Evolutionary conservation across 2,329 filamentous ascomycete genomes (phyloP).

Genomic region (Epichloe bromicola): DNA sequence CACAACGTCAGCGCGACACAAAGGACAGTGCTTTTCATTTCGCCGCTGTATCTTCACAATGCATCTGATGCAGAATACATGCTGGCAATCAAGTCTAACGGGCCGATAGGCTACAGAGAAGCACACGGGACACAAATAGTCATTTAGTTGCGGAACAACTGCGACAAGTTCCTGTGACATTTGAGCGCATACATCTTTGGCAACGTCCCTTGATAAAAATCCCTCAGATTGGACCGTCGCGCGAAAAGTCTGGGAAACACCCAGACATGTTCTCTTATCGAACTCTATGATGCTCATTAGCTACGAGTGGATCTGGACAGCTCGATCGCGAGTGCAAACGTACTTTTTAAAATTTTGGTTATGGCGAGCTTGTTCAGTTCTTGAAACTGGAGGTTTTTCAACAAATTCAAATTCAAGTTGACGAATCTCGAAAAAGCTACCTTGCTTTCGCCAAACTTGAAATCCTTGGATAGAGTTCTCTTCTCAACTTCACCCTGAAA

Average conservation of each 20-base stretch:
- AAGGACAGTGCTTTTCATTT: constrained; percentile 55
- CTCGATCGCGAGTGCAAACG: constrained; percentile 12
- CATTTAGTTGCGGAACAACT: constrained; percentile 68
- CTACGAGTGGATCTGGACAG: neutral
- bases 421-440: constrained; percentile 56
- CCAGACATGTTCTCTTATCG: constrained; percentile 69
- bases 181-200: constrained; percentile 62
- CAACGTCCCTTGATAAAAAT: constrained; percentile 53
- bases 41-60: constrained; percentile 67
- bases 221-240: constrained; percentile 43
- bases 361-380: constrained; percentile 72
- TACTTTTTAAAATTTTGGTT: constrained; percentile 75
- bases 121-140: constrained; percentile 74
- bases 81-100: constrained; percentile 60
- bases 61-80: constrained; percentile 76
- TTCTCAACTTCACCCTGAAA: constrained; percentile 57
- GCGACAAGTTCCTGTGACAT: constrained; percentile 60
- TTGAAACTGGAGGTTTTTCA: constrained; percentile 72
- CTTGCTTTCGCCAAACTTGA: constrained; percentile 54
- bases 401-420: constrained; percentile 57
- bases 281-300: constrained; percentile 44
- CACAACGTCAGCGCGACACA: constrained; percentile 62
- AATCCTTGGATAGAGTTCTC: constrained; percentile 42
- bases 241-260: constrained; percentile 51
- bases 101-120: constrained; percentile 69